Evolutionary conservation across 2,329 filamentous ascomycete species (phyloP), one percentile per base, ranked within the genome.

Genomic region (Aspergillus fructus): DNA sequence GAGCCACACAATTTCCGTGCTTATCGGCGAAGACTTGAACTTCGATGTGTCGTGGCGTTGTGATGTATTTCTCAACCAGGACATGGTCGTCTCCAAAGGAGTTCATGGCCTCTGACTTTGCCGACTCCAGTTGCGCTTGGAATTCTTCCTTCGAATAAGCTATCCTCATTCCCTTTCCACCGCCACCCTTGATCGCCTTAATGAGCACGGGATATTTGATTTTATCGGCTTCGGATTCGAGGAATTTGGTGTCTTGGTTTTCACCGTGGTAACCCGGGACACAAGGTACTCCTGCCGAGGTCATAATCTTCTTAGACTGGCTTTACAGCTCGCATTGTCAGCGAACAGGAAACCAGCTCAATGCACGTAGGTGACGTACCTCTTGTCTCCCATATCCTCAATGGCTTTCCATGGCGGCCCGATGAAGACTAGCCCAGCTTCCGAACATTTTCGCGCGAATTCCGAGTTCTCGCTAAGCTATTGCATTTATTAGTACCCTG

Each of bases 291-390:
- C 92, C 91, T n/a, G 94, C 93, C 4, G 86, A 86, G 34, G 85
- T 91, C 94, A 99, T 97, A 70, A 99, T 97, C 71, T 96, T 90
- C 75, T 99, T 99, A 52, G 90, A 94, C 59, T 89, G 83, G 55
- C 83, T 83, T 49, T 7, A 43, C 6, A 40, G 3, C 4, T 23
- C 12, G 56, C 21, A 49, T 21, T 27, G 13, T 66, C 40, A 69
- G 58, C 33, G 48, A 40, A 24, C 2, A 40, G 0, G 9, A 21
- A 21, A 40, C 5, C 7, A 27, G 45, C 19, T 9, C 8, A 8
- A 12, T 42, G 17, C 6, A 17, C 8, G 5, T 6, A 19, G 23
- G 30, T 8, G 2, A 49, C 68, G n/a, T 70, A 81, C 81, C 89
- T 92, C 79, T 97, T 96, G 78, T 96, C 91, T 49, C 93, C 93